These are phyloP conservation scores for Dendrocalamus latiflorus DNA, from an alignment of 202 grass and related monocot genomes.

Conservation along the genomic window DNA sequence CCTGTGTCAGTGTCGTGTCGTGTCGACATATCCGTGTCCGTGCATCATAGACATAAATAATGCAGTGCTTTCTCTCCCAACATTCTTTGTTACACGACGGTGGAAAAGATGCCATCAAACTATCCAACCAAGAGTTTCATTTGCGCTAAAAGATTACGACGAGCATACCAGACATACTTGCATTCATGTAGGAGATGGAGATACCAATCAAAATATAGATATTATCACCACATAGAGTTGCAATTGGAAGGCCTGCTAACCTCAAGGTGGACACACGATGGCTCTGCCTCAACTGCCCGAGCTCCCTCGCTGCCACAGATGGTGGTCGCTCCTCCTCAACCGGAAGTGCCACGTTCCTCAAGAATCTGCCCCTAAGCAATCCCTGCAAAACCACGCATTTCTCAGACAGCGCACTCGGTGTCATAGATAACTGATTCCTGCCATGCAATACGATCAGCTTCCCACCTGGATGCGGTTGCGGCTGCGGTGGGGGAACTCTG, in stretches of 20 bases:
- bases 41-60: too few species aligned
- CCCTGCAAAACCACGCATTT: slow-evolving; percentile 41
- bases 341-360: slow-evolving; percentile 53
- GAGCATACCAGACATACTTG: neutral
- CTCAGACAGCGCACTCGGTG: neutral
- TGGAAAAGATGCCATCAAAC: neutral
- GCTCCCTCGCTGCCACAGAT: slow-evolving; percentile 76
- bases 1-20: too few species aligned
- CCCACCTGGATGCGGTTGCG: slow-evolving; percentile 82
- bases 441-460: neutral
- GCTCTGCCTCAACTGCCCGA: slow-evolving; percentile 89
- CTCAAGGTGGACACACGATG: slow-evolving; percentile 64
- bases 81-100: neutral
- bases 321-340: slow-evolving; percentile 64
- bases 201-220: slow-evolving; percentile 3
- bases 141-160: neutral
- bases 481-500: slow-evolving; percentile 63
- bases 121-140: neutral
- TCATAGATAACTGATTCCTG: neutral
- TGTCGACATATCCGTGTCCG: too few species aligned
- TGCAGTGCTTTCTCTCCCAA: neutral
- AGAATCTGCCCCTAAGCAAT: slow-evolving; percentile 87
- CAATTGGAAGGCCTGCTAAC: slow-evolving; percentile 23
- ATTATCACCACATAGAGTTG: neutral
- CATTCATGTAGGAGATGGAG: slow-evolving; percentile 16